Evolutionary conservation across 805 yeast species (phyloP).

Genomic region (Jamesozyma spencerorum): DNA sequence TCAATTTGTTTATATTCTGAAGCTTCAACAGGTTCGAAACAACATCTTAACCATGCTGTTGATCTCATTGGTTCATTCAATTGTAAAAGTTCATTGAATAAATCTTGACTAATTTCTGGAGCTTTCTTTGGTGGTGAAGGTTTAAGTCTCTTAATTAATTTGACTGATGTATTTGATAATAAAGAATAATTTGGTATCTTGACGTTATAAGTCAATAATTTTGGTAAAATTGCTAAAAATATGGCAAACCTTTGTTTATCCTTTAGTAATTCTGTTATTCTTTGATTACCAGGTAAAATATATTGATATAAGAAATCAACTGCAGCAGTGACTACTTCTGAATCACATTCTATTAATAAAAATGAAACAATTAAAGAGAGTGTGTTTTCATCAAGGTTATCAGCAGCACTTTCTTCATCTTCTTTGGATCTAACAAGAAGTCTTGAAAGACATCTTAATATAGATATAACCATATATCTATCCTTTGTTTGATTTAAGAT

Average conservation of each 20-base stretch:
- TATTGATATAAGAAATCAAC: conserved; percentile 80
- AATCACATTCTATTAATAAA: conserved; percentile 47
- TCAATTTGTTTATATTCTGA: conserved; percentile 93
- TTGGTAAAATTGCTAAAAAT: conserved; percentile 52
- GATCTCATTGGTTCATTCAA: conserved; percentile 85
- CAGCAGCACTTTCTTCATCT: conserved; percentile 42
- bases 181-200: conserved; percentile 28
- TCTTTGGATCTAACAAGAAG: conserved; percentile 53
- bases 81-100: conserved; percentile 51
- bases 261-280: conserved; percentile 44
- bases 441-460: conserved; percentile 70
- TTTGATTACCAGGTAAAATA: conserved; percentile 50
- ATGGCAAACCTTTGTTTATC: conserved; percentile 42
- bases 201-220: conserved; percentile 45
- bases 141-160: conserved; percentile 48
- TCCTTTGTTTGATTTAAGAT: conserved; percentile 50
- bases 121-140: conserved; percentile 57
- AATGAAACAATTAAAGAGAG: conserved; percentile 50
- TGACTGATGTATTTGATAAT: conserved; percentile 20
- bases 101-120: conserved; percentile 47
- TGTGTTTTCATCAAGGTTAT: conserved; percentile 36
- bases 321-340: conserved; percentile 61
- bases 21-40: conserved; percentile 66
- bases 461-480: conserved; percentile 57
- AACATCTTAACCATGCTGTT: conserved; percentile 87